phyloP scores from a whole-genome alignment of 352 stramenopile species.

The Pythium utonaiense region DNA sequence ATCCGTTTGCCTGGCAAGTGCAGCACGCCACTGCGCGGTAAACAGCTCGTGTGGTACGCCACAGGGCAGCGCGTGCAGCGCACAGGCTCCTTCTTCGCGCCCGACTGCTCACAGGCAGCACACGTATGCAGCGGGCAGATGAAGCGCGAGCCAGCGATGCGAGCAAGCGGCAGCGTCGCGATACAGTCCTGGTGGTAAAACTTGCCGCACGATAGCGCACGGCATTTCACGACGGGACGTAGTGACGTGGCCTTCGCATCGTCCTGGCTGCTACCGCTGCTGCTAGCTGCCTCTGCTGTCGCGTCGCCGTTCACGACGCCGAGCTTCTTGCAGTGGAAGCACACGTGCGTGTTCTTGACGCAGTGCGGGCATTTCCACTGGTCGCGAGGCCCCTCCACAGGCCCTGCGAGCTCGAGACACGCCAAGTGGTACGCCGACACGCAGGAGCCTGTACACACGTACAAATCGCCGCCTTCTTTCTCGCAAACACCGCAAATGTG shows the following conservation, averaged over 20 bases:
- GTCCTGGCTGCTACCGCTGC: neutral
- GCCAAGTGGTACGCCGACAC: conserved; percentile 64
- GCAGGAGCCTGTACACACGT: conserved; percentile 64
- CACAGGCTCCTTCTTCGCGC: conserved; percentile 74
- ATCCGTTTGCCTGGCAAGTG: conserved; percentile 69
- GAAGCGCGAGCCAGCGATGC: conserved; percentile 76
- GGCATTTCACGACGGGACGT: conserved; percentile 63
- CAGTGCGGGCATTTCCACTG: conserved; percentile 66
- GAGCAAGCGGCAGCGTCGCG: conserved; percentile 66
- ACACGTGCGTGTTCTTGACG: conserved; percentile 49
- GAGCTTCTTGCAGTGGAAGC: conserved; percentile 77
- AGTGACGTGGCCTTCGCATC: conserved; percentile 1
- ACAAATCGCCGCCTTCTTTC: conserved; percentile 37
- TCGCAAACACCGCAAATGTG: conserved; percentile 73
- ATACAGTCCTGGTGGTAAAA: conserved; percentile 85
- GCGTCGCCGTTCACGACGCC: conserved; percentile 30
- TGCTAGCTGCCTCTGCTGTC: neutral
- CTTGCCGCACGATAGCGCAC: conserved; percentile 79
- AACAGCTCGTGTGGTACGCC: conserved; percentile 76
- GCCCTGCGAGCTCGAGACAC: conserved; percentile 30
- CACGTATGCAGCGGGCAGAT: conserved; percentile 86
- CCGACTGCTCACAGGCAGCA: conserved; percentile 67
- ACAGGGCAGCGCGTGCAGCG: conserved; percentile 77
- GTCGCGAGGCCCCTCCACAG: conserved; percentile 13
- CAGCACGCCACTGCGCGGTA: conserved; percentile 49